phyloP scores from a whole-genome alignment of 2,329 filamentous ascomycete species.

The Epichloe elymi region DNA sequence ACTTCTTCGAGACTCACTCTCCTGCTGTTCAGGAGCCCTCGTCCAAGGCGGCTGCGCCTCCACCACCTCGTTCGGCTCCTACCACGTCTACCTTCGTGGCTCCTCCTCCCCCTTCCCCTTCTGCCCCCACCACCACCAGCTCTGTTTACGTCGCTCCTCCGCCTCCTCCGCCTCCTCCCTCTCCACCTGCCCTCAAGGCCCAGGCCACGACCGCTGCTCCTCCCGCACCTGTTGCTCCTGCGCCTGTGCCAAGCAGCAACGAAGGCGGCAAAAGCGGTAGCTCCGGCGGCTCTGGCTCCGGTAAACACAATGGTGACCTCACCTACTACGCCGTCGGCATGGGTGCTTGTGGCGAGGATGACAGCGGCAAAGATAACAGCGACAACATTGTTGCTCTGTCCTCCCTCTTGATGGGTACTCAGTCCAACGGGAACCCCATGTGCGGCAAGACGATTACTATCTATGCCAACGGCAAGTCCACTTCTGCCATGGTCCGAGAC shows the following conservation, averaged over 20 bases:
- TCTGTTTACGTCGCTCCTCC: constrained; percentile 6
- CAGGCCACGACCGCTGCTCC: constrained; percentile 5
- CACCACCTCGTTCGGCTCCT: constrained; percentile 4
- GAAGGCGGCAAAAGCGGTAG: constrained; percentile 6
- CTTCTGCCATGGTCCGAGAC: constrained; percentile 51
- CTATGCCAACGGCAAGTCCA: constrained; percentile 42
- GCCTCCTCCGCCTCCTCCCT: constrained; percentile 5
- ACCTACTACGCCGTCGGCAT: constrained; percentile 63
- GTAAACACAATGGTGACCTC: constrained; percentile 44
- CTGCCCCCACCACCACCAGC: constrained; percentile 5
- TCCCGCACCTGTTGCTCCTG: constrained; percentile 8
- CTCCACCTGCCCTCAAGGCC: constrained; percentile 5
- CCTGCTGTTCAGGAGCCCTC: constrained; percentile 1
- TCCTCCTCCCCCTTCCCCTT: constrained; percentile 9
- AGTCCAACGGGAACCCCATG: constrained; percentile 54
- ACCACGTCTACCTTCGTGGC: constrained; percentile 9
- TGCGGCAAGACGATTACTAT: constrained; percentile 60
- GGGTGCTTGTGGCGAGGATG: constrained; percentile 54
- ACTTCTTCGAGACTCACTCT: constrained; percentile 17
- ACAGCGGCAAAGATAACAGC: constrained; percentile 37
- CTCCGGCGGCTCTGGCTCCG: constrained; percentile 10
- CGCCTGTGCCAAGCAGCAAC: constrained; percentile 3
- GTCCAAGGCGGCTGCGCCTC: neutral
- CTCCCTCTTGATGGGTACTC: constrained; percentile 44
- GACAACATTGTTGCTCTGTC: constrained; percentile 60